These are phyloP conservation scores for Solidago caesia DNA, from an alignment of 129 eudicot species.

Conservation along the genomic window DNA sequence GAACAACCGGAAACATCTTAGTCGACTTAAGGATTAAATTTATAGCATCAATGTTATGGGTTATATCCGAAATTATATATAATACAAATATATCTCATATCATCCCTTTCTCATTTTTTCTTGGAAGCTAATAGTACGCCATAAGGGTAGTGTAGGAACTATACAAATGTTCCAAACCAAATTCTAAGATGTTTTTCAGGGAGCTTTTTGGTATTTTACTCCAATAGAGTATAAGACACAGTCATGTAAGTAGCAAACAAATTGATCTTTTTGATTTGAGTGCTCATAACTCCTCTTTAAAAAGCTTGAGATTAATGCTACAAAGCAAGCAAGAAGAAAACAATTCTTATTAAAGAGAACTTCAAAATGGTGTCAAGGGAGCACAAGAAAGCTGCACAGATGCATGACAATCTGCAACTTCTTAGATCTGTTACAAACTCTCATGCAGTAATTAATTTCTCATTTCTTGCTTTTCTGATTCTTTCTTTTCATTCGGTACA, in stretches of 20 bases:
- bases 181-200: slow-evolving; percentile 21
- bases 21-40: slow-evolving; percentile 4
- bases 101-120: not conserved
- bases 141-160: slow-evolving; percentile 33
- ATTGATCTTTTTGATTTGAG: slow-evolving; percentile 47
- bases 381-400: slow-evolving; percentile 65
- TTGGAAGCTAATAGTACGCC: slow-evolving; percentile 4
- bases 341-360: slow-evolving; percentile 3
- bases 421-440: slow-evolving; percentile 93
- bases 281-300: slow-evolving; percentile 47
- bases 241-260: slow-evolving; percentile 66
- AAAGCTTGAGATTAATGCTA: slow-evolving; percentile 35
- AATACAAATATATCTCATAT: not conserved
- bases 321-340: slow-evolving; percentile 13
- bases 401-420: slow-evolving; percentile 93
- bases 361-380: slow-evolving; percentile 72
- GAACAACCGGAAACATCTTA: slow-evolving; percentile 24
- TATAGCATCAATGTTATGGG: not conserved
- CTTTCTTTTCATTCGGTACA: slow-evolving; percentile 17
- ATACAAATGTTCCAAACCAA: slow-evolving; percentile 7
- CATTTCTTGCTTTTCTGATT: slow-evolving; percentile 18
- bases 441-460: slow-evolving; percentile 68
- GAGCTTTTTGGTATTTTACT: slow-evolving; percentile 36
- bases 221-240: slow-evolving; percentile 27
- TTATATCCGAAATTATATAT: not conserved